Conservation (phyloP, 257 asterid species). For the Gentiana dahurica region DNA sequence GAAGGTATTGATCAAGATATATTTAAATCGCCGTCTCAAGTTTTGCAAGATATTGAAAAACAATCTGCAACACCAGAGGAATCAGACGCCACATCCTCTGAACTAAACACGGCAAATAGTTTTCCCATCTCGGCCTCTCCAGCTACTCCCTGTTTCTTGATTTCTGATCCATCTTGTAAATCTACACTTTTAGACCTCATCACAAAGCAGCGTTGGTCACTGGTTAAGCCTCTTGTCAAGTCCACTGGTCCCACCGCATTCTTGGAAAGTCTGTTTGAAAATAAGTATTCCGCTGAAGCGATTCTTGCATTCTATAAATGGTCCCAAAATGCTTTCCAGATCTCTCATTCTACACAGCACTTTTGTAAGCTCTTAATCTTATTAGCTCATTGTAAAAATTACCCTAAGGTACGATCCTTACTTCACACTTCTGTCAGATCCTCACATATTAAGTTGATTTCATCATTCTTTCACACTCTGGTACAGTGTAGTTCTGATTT, state of each 20-base stretch:
- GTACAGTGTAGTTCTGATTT: conserved; percentile 32
- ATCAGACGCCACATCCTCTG: background rate
- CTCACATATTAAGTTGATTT: conserved; percentile 23
- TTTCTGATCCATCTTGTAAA: conserved; percentile 20
- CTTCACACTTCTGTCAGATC: conserved; percentile 35
- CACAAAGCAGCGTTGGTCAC: conserved; percentile 49
- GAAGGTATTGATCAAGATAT: too few relatives aligned
- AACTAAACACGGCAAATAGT: background rate
- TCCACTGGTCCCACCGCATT: conserved; percentile 31
- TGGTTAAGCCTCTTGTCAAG: conserved; percentile 30
- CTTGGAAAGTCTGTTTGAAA: conserved; percentile 34
- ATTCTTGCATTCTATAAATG: conserved; percentile 51
- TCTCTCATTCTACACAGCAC: conserved; percentile 33
- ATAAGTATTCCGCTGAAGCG: conserved; percentile 26
- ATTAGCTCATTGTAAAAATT: conserved; percentile 45
- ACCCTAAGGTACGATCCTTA: conserved; percentile 57
- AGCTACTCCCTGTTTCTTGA: background rate
- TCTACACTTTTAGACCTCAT: conserved; percentile 27
- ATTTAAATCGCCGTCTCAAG: background rate
- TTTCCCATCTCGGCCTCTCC: background rate
- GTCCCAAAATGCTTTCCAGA: conserved; percentile 43
- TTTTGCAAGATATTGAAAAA: background rate
- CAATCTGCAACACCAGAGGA: background rate
- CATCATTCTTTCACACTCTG: conserved; percentile 50
- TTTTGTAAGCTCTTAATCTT: conserved; percentile 32